Evolutionary conservation across 257 asterid genomes (phyloP).

Genomic region (Solanum tarapatanum): DNA sequence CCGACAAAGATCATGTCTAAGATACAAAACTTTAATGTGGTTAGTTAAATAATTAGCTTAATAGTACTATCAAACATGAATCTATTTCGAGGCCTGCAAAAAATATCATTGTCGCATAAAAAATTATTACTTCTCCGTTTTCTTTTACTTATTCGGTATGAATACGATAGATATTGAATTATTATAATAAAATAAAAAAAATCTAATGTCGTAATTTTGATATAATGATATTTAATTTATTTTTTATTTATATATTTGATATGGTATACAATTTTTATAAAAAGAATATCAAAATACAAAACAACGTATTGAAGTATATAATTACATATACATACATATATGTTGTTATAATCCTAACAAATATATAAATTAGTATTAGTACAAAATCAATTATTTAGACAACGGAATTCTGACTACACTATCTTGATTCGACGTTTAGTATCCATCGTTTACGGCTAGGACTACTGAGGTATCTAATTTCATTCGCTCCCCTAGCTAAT

Average conservation of each 20-base stretch:
- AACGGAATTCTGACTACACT: too few species aligned
- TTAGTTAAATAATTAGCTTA: neutral
- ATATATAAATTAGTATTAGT: too few species aligned
- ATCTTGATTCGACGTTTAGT: too few species aligned
- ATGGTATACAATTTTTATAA: too few species aligned
- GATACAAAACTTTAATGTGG: neutral
- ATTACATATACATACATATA: too few species aligned
- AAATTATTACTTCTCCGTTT: neutral
- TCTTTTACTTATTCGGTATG: neutral
- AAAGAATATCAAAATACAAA: too few species aligned
- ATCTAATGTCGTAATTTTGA: neutral
- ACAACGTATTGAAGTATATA: too few species aligned
- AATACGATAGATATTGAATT: neutral
- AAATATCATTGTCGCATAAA: neutral
- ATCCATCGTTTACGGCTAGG: too few species aligned
- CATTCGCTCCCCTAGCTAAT: too few species aligned
- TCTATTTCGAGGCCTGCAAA: neutral
- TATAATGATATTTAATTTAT: neutral
- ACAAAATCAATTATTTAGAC: neutral
- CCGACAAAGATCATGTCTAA: neutral
- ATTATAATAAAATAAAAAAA: fast-evolving
- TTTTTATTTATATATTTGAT: too few species aligned
- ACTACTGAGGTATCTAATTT: too few species aligned
- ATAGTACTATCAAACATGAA: neutral
- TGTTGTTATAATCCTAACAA: neutral